Conservation (phyloP, 331 rosid genomes). For the Dryas integrifolia region DNA sequence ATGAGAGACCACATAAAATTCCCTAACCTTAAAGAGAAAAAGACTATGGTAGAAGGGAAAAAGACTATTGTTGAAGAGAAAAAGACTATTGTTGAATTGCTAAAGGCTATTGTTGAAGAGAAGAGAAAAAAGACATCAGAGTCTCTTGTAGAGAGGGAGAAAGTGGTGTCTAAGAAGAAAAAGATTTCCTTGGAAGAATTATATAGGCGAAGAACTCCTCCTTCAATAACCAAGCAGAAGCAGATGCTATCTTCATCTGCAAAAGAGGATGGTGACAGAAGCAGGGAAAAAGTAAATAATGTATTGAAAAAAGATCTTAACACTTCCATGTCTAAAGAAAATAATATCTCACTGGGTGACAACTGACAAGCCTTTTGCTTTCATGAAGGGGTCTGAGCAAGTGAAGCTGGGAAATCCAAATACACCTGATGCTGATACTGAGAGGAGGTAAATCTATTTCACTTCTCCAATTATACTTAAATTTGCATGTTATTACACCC, state of each 20-base stretch:
- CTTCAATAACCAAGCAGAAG: conserved; percentile 27
- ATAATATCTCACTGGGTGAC: conserved; percentile 37
- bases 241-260: conserved; percentile 28
- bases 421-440: conserved; percentile 15
- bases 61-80: conserved; percentile 35
- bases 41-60: conserved; percentile 13
- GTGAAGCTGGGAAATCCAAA: conserved; percentile 33
- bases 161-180: conserved; percentile 32
- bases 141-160: conserved; percentile 28
- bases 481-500: too few relatives aligned
- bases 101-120: conserved; percentile 18
- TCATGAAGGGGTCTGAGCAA: conserved; percentile 21
- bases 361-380: conserved; percentile 28
- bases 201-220: conserved; percentile 22
- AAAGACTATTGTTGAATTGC: too few relatives aligned
- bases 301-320: conserved; percentile 24
- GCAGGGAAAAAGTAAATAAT: conserved; percentile 27
- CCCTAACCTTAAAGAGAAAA: conserved; percentile 44
- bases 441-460: too few relatives aligned
- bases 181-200: conserved; percentile 27
- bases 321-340: conserved; percentile 27
- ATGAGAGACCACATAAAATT: conserved; percentile 59
- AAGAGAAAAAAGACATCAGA: conserved; percentile 27
- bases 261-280: conserved; percentile 28
- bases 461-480: too few relatives aligned